Conservation (phyloP, 371 early-diverging fungal genomes). For the Mucor racemosus region DNA sequence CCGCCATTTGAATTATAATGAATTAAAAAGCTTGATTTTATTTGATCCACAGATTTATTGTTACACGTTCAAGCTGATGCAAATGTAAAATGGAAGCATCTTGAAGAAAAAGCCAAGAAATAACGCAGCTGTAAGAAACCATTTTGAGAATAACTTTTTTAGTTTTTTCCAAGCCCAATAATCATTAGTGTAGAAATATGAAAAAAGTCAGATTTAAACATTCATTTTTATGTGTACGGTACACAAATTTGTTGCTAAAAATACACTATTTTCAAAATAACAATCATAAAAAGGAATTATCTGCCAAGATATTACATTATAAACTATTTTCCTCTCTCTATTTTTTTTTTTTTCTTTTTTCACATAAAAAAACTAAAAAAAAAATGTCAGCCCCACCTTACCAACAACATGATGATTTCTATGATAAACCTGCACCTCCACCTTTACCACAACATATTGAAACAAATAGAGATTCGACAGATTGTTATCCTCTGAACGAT, state of each 20-base stretch:
- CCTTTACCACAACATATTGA: slow-evolving; percentile 25
- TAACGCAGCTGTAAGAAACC: no score
- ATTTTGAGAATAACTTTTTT: no score
- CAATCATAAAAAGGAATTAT: neutral
- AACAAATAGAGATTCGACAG: slow-evolving; percentile 13
- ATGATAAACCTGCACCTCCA: slow-evolving; percentile 15
- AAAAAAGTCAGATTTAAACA: neutral
- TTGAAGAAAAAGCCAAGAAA: neutral
- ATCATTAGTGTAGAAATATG: neutral
- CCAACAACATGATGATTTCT: slow-evolving; percentile 14
- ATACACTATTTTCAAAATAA: neutral
- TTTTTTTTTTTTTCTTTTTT: slow-evolving; percentile 4
- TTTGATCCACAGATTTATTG: no score
- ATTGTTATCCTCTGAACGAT: slow-evolving; percentile 24
- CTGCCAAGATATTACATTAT: slow-evolving; percentile 2
- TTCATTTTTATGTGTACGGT: neutral
- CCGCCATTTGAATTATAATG: no score
- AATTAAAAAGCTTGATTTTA: no score
- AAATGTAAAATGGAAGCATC: neutral
- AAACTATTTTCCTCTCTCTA: neutral
- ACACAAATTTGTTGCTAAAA: slow-evolving; percentile 7
- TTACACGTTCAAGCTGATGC: neutral
- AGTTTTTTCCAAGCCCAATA: neutral
- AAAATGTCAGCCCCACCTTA: slow-evolving; percentile 19
- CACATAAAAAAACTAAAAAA: no score